Evolutionary conservation across 2,329 filamentous ascomycete genomes (phyloP), one percentile per base, ranked within the genome.

Genomic region (Paecilomyces fulvus): DNA sequence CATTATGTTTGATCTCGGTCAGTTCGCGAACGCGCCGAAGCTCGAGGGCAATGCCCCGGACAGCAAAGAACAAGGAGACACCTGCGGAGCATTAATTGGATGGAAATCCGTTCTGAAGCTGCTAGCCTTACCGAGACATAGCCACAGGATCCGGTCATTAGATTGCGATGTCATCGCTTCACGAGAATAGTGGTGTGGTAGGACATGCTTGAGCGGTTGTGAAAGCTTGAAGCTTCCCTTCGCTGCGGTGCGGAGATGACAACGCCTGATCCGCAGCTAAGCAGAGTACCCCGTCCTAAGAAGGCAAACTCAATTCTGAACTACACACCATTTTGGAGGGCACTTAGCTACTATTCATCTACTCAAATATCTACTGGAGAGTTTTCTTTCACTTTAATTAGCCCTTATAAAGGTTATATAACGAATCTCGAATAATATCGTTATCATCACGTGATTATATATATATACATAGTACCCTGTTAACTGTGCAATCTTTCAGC

Each of bases 1-100:
- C 82, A 37, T 77, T 67, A 33, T 83, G 80, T 58, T 83, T 83
- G 65, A 94, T 82, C 70, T 85, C 80, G 60, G 86, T 73, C 60
- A 75, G 63, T 54, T 72, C 66, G 53, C 68, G 67, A 25, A 75
- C 70, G 56, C 66, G 69, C 54, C 67, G 67, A 25, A 75, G 68
- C 58, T 75, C 81, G 46, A 85, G 79, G 59, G 84, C 80, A 54
- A 88, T 66, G 49, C 79, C 79, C 55, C 84, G 75, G 51, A 77
- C 76, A 46, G 79, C 73, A 54, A 84, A 74, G 56, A 86, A 72
- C 14, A 75, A 61, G 1, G 73, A 69, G 48, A 70, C 64, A n/a
- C 73, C 73, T 75, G 52, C 9, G 30, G 30, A 20, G 30, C 37
- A 33, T 55, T 30, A 49, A 25, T 9, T 23, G 8, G 17, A 21